Base-by-base conservation (phyloP, 306 rosid species). In the Dalbergia cochinchinensis region DNA sequence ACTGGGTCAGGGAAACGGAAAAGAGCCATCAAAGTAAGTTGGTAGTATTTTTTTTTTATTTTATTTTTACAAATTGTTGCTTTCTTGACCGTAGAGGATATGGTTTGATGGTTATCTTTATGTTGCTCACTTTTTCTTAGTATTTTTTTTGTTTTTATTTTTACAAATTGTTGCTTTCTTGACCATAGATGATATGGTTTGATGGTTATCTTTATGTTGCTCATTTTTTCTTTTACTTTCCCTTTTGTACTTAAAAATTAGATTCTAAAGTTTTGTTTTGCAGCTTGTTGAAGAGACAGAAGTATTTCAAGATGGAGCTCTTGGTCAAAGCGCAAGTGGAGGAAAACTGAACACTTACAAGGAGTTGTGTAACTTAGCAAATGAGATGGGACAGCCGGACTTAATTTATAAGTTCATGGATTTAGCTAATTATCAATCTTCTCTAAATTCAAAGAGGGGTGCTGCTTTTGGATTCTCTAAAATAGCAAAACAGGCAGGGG, bases 311-410 rank as follows among this genome's bases (percentile, higher is more conserved):
- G 99, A 86, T 74, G 98, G 98, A 79, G 70, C 97, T 77, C 92
- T 95, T 51, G 98, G 95, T 67, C 95, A 90, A 88, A 89, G 91
- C 31, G 82, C 44, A 15, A 84, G 83, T 80, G 97, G 99, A 47
- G 99, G 99, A 81, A 95, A 95, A 76, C 85, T 95, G 66, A 92
- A 89, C 85, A 95, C 97, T 53, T 95, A 95, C 86, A 95, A 92
- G 86, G 99, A 95, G 82, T 90, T 95, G 69, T 95, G 98, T 89
- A 93, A 87, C 79, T 90, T 95, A 68, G 99, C 99, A 18, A 95
- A 90, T 86, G 99, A 95, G 86, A 95, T 95, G 99, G 99, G 97
- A 42, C 97, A 92, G 74, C 99, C 99, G 5, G 99, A 95, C 86
- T 90, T 95, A 65, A 95, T 95, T 71, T 95, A 92, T 83, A 92